Evolutionary conservation across 1,139 yeast genomes (phyloP), one percentile per base, ranked within the genome.

Genomic region (Lodderomyces metapsilosis): DNA sequence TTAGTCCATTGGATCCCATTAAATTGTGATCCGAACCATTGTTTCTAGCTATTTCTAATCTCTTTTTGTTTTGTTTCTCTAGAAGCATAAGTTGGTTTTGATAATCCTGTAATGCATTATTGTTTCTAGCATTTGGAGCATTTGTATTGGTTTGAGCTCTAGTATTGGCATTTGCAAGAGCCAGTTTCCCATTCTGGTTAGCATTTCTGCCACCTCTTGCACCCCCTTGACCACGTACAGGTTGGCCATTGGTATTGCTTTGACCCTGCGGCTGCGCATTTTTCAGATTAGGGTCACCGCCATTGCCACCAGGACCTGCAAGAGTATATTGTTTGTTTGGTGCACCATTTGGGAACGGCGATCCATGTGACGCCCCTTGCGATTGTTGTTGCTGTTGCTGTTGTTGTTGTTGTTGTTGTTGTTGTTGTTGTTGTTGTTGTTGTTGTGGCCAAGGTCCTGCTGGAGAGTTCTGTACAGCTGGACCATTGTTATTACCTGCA

Each of bases 1-100:
- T 2, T 63, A 66, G 31, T 59, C 18, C 49, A 41, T 43, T 20
- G 39, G 41, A 23, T 17, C 28, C 31, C 31, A 43, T 15, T 23
- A 39, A 23, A 27, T 39, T 43, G 11, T 44, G 23, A 13, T 45
- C 50, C 1, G 47, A 38, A 5, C 45, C 52, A 10, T 52, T 56
- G 49, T 59, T 63, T 48, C 78, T 58, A 7, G 80, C 77, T 41
- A 74, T 73, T 51, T 75, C 78, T 42, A 76, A 71, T 25, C 84
- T 70, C 57, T 79, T 80, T 58, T 82, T 82, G 58, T 84, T 84
- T 55, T 83, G 89, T 50, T 80, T 79, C 50, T 85, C 92, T 45
- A 85, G 63, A 35, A 82, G 59, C 80, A 84, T 77, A 49, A 85
- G 64, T 59, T 85, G 92, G 74, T 78, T 78, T 59, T 85, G 92